phyloP scores from a whole-genome alignment of 164 flowering plant genomes.

The Berberis thunbergii region DNA sequence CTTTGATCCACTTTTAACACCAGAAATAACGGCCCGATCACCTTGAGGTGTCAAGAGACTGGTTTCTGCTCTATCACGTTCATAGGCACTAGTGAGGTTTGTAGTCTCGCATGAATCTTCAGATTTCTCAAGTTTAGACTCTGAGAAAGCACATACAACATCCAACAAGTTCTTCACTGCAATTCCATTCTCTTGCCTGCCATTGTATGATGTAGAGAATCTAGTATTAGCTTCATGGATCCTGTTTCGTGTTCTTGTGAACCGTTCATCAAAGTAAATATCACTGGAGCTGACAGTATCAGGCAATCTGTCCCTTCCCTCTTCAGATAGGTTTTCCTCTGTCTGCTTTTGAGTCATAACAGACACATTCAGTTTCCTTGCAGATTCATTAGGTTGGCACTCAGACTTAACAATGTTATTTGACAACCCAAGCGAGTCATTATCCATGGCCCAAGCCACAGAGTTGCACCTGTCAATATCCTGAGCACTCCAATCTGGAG shows the following conservation, averaged over 20 bases:
- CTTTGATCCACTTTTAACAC: constrained; percentile 10
- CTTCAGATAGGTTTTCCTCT: constrained; percentile 9
- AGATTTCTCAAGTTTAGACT: constrained; percentile 14
- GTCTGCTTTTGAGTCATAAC: constrained; percentile 6
- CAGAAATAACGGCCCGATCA: constrained; percentile 13
- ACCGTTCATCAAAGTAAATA: background rate
- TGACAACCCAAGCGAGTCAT: constrained; percentile 12
- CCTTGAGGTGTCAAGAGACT: constrained; percentile 11
- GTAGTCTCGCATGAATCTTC: constrained; percentile 11
- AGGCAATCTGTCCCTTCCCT: background rate
- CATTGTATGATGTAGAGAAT: constrained; percentile 10
- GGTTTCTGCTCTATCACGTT: constrained; percentile 5
- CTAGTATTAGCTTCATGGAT: constrained; percentile 5
- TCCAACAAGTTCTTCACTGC: constrained; percentile 8
- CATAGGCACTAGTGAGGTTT: constrained; percentile 3
- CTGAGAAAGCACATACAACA: constrained; percentile 15
- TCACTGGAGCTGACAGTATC: constrained; percentile 1
- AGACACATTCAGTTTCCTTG: constrained; percentile 7
- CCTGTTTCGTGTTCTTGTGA: background rate
- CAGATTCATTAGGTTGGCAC: constrained; percentile 8
- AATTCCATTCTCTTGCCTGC: constrained; percentile 17
- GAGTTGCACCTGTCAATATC: constrained; percentile 17
- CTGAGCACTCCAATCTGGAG: constrained; percentile 43
- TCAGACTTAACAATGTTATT: constrained; percentile 2
- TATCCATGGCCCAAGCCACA: constrained; percentile 8